A percentile compares a stretch with the other conserved stretches of the same genome.
Evolutionary conservation across 441 rosid genomes (phyloP).

Genomic region (Pelargonium australe): DNA sequence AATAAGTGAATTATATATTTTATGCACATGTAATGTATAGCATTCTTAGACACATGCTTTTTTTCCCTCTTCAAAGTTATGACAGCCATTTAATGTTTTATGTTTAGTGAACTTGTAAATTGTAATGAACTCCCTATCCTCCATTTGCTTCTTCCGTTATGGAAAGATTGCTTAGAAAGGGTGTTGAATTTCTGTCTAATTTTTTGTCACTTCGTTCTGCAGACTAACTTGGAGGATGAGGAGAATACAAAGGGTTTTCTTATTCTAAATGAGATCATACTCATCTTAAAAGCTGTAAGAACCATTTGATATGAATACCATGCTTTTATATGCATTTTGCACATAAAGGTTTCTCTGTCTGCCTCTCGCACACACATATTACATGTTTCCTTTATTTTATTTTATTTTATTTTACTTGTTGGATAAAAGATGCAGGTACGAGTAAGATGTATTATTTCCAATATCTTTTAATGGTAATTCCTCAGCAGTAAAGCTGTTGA

Average conservation of each 20-base stretch:
- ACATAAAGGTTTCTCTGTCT: background rate
- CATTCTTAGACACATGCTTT: background rate
- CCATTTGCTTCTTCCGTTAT: background rate
- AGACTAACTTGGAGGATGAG: conserved; percentile 52
- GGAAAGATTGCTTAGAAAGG: background rate
- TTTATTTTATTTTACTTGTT: background rate
- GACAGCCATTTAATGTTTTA: background rate
- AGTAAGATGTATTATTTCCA: background rate
- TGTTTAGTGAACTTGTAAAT: background rate
- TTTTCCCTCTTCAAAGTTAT: background rate
- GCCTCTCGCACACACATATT: background rate
- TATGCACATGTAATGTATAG: background rate
- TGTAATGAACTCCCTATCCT: too few relatives aligned
- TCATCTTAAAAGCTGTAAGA: conserved; percentile 79
- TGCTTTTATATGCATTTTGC: background rate
- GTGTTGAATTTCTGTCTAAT: conserved; percentile 16
- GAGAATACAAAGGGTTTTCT: conserved; percentile 73
- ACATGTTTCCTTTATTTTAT: background rate
- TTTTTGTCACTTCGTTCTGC: conserved; percentile 23
- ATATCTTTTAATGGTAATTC: background rate
- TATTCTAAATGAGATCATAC: conserved; percentile 83
- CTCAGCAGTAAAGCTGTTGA: background rate
- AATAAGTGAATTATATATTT: background rate
- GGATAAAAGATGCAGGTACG: background rate
- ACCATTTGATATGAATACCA: conserved; percentile 10